Conservation (phyloP, 1,139 yeast genomes). For the Taiozyma onychis region DNA sequence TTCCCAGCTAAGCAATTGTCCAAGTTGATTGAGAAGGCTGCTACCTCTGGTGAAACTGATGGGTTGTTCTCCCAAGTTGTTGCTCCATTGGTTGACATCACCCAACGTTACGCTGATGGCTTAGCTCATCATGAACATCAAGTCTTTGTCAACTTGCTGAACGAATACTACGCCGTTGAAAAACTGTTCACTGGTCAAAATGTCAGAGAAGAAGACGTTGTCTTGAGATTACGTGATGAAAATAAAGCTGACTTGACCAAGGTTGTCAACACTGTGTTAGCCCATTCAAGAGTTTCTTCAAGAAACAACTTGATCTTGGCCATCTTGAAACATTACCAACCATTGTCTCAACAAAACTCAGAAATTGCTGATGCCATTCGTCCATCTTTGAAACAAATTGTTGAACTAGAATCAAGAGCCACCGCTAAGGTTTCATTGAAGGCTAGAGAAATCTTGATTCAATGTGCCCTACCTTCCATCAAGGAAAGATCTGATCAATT, state of each 20-base stretch:
- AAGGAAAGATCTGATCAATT: conserved; percentile 95
- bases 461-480: conserved; percentile 93
- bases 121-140: conserved; percentile 76
- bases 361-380: conserved; percentile 68
- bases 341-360: conserved; percentile 60
- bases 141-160: conserved; percentile 64
- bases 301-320: conserved; percentile 88
- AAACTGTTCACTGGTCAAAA: conserved; percentile 68
- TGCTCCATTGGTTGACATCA: conserved; percentile 69
- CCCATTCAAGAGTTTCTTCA: conserved; percentile 91
- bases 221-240: conserved; percentile 81
- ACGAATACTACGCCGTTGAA: conserved; percentile 75
- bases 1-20: conserved; percentile 89
- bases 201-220: conserved; percentile 79
- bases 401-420: conserved; percentile 82
- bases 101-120: conserved; percentile 68
- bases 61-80: conserved; percentile 49
- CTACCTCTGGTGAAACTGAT: conserved; percentile 39
- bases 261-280: conserved; percentile 69
- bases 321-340: conserved; percentile 75
- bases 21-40: conserved; percentile 43
- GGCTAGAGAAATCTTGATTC: conserved; percentile 93
- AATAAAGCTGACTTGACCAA: conserved; percentile 68
- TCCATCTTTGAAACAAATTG: conserved; percentile 67
- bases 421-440: conserved; percentile 94